Base-by-base conservation (phyloP, 2,329 filamentous ascomycete genomes). In the Dactylellina haptotyla region DNA sequence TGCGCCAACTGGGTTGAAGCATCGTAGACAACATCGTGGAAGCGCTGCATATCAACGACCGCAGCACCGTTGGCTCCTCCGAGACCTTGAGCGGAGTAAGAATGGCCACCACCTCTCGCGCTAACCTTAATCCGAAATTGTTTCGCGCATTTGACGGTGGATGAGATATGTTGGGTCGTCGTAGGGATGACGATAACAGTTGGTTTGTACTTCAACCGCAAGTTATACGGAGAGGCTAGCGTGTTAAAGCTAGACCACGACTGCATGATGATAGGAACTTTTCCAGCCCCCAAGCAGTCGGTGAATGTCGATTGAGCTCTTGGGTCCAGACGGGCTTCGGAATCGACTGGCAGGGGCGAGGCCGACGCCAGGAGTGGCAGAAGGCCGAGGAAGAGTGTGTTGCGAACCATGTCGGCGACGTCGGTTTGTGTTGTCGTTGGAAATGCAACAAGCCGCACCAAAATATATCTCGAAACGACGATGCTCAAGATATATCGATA, bases 101-200 rank as follows among this genome's bases (percentile, higher is more conserved):
- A 89, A 77, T 90, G 88, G 0, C 88, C 88, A 2, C 88, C 88
- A 1, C 86, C 87, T 75, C 84, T 86, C 20, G 88, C 85, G 77
- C 89, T 87, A 0, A 89, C 86, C 75, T 85, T 85, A 58, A 86
- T 79, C 4, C 81, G 80, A 66, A 82, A 81, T 23, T 83, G 74
- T 1, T 78, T 81, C 3, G 87, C 88, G 77, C 87, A 89, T 56
- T 84, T 83, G 39, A 90, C 83, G 12, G 87, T 84, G 18, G 80
- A 83, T 1, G 86, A 83, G 1, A 89, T 84, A 62, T 89, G 85
- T 20, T 84, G 79, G 9, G 83, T 81, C 0, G 81, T 85, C 3
- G 81, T 79, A 0, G 87, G 87, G 5, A 86, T 81, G 1, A 87
- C 83, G 16, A 89, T 85, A 9, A 86, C 87, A 6, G 82, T 80